Percentiles rank a stretch among this genome's conserved stretches.
These are phyloP conservation scores for Ceratobasidium sp. DNA, from an alignment of 1,284 basidiomycete genomes.

Conservation along the genomic window DNA sequence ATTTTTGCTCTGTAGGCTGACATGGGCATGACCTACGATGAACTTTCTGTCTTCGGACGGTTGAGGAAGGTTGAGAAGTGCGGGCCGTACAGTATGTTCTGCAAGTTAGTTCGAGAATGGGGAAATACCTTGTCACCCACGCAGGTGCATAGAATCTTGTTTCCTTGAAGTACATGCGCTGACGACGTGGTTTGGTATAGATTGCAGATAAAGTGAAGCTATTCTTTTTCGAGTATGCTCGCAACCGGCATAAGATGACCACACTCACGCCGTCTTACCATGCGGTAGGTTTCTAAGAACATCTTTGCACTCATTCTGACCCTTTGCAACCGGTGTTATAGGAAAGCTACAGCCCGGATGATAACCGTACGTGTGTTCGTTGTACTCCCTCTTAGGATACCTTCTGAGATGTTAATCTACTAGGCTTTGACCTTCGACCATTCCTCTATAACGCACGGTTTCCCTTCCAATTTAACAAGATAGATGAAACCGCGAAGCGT, in stretches of 20 bases:
- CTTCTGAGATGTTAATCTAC: slow-evolving; percentile 4
- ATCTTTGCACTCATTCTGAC: slow-evolving; percentile 7
- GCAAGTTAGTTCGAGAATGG: slow-evolving; percentile 94
- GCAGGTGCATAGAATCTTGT: slow-evolving; percentile 63
- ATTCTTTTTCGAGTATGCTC: slow-evolving; percentile 97
- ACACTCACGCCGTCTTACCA: slow-evolving; percentile 97
- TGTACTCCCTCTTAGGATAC: background rate
- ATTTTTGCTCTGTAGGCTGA: slow-evolving; percentile 69
- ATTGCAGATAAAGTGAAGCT: slow-evolving; percentile 97
- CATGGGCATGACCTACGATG: slow-evolving; percentile 99
- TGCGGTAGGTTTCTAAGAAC: slow-evolving; percentile 68
- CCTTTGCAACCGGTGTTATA: slow-evolving; percentile 52
- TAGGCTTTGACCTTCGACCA: slow-evolving; percentile 94
- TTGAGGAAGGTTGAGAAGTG: slow-evolving; percentile 97
- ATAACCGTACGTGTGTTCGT: slow-evolving; percentile 79
- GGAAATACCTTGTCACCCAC: slow-evolving; percentile 66
- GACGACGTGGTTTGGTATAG: slow-evolving; percentile 50
- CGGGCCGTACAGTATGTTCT: slow-evolving; percentile 97
- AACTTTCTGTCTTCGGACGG: slow-evolving; percentile 91
- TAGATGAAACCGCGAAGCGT: slow-evolving; percentile 81
- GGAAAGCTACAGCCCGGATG: slow-evolving; percentile 97
- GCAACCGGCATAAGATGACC: slow-evolving; percentile 99
- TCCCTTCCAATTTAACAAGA: slow-evolving; percentile 96
- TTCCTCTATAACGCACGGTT: slow-evolving; percentile 96
- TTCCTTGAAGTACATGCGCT: slow-evolving; percentile 14